Conservation (phyloP, 805 yeast genomes). For the Metschnikowia corniflorae region DNA sequence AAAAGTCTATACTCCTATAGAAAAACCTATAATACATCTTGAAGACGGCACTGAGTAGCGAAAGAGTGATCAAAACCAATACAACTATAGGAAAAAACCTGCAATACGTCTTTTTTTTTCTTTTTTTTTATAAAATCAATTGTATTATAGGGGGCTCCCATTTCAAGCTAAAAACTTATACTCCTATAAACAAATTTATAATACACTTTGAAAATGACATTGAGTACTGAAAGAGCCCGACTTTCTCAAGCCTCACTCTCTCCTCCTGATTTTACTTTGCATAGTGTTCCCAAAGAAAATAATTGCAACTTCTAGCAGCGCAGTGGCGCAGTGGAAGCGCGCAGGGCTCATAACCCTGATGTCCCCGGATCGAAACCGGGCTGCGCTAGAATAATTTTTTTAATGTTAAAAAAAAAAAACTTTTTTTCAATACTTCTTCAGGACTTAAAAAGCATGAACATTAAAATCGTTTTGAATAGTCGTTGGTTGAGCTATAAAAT, state of each 20-base stretch:
- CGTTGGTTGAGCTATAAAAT: too few species aligned
- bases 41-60: too few species aligned
- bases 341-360: slow-evolving; percentile 99
- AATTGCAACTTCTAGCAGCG: slow-evolving; percentile 44
- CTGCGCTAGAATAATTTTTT: slow-evolving; percentile 64
- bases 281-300: neutral
- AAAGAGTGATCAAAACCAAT: too few species aligned
- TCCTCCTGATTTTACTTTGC: neutral
- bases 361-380: slow-evolving; percentile 96
- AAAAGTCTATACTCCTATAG: too few species aligned
- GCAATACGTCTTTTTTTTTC: neutral
- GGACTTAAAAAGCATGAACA: neutral
- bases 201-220: too few species aligned
- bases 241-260: too few species aligned
- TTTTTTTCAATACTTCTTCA: too few species aligned
- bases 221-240: too few species aligned
- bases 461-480: neutral
- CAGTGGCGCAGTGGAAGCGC: slow-evolving; percentile 99
- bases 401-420: too few species aligned
- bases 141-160: neutral
- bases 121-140: neutral
- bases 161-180: too few species aligned
- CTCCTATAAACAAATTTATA: too few species aligned
- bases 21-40: too few species aligned
- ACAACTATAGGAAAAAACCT: neutral